Percentiles rank a stretch among this genome's conserved stretches.
Evolutionary conservation across 106 monocot species (phyloP).

Genomic region (Dendrobium officinale): DNA sequence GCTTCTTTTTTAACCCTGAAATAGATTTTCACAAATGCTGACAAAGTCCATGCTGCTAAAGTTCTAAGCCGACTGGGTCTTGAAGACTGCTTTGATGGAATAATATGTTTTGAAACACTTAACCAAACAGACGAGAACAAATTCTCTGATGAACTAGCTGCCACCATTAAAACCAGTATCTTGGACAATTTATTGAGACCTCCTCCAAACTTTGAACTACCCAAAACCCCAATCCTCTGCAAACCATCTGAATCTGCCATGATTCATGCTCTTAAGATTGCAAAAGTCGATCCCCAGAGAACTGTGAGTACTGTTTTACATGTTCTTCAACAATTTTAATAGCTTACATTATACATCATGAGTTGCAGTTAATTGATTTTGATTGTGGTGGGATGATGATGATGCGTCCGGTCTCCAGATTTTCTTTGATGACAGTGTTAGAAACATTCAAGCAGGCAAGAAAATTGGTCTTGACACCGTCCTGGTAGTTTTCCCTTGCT

Average conservation of each 20-base stretch:
- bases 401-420: conserved; percentile 25
- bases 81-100: conserved; percentile 83
- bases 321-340: neutral
- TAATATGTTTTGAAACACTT: conserved; percentile 92
- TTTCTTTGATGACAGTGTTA: conserved; percentile 88
- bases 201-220: conserved; percentile 21
- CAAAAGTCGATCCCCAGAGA: conserved; percentile 58
- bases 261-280: conserved; percentile 55
- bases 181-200: conserved; percentile 40
- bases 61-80: conserved; percentile 59
- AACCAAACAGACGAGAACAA: conserved; percentile 27
- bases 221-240: conserved; percentile 66
- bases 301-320: conserved; percentile 30
- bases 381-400: neutral
- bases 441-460: conserved; percentile 79
- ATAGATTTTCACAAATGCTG: conserved; percentile 82
- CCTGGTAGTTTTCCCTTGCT: conserved; percentile 35
- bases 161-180: conserved; percentile 3
- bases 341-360: neutral
- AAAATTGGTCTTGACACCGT: conserved; percentile 73
- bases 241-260: conserved; percentile 78
- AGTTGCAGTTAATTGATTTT: neutral
- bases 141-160: neutral
- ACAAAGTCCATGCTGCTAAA: conserved; percentile 53
- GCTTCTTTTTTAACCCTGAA: neutral